Base-by-base conservation (phyloP, 2,329 filamentous ascomycete species). In the Clonostachys sp. region DNA sequence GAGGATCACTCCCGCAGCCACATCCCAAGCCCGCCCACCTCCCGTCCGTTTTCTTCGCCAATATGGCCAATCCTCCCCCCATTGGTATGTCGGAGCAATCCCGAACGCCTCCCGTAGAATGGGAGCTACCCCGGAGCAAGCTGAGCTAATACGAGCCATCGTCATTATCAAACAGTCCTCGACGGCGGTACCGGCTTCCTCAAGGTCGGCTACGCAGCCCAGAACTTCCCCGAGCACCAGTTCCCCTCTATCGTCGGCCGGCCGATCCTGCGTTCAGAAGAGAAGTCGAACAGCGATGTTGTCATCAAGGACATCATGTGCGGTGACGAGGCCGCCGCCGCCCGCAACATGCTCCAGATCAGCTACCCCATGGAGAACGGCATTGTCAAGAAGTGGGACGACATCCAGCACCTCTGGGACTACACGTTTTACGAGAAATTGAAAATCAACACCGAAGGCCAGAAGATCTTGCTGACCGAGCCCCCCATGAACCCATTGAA, bases 301-400 rank as follows among this genome's bases (percentile, higher is more conserved):
- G 85, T 81, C 70, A 87, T 83, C 71, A 97, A 96, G 80, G 94
- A 99, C 74, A 96, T 99, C 66, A 99, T 99, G 94, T 97, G 92
- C 73, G 94, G 94, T 66, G 94, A 99, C 73, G 92, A 99, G 74
- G 94, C 94, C 44, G 91, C 94, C 14, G 91, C 91, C 46, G 92
- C 94, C 56, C 85, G 94, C 62, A 96, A 89, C 53, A 96, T 96
- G 91, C 84, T 99, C 51, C 94, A 99, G 71, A 95, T 99, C 64
- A 95, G 87, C 70, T 99, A 99, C 68, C 94, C 94, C 58, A 99
- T 99, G 94, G 94, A 99, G 71, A 99, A 99, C 68, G 94, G 94
- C 61, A 97, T 99, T 61, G 91, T 99, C 57, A 97, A 96, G 81
- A 91, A 91, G 65, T 99, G 94, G 94, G 94, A 99, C 59, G 94